Base-by-base conservation (phyloP, 2,329 filamentous ascomycete species). In the Fusarium tuaranense region DNA sequence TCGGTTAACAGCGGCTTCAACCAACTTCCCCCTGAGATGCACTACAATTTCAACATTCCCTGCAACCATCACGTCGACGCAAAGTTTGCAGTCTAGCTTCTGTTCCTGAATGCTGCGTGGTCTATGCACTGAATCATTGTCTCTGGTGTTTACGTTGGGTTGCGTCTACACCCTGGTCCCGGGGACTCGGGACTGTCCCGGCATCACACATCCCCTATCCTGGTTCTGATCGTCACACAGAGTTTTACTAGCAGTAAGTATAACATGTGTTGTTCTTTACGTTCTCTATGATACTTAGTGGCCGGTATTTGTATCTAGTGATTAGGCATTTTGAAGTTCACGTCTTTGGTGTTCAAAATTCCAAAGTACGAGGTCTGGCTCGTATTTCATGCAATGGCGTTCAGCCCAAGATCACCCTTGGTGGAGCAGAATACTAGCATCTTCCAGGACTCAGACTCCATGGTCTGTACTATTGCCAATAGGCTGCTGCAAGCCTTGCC, bases 1-100 rank as follows among this genome's bases (percentile, higher is more conserved):
- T 38, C 44, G 60, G 60, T 18, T 63, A 63, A 63, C 60, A 32
- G 16, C 60, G 44, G 60, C 60, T 51, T 63, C 59, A 25, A 9
- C 4, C 36, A 16, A 60, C 36, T 27, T 27, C 12, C 14, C n/a
- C 32, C 58, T 32, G 30, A 61, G 22, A 61, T 14, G 22, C 13
- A 7, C 44, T 44, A 2, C 38, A 30, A 48, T 62, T 14, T 22
- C 38, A 44, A n/a, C 22, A 36, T 62, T n/a, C 58, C 38, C n/a
- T 44, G 36, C 12, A 30, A 32, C 10, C 14, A 22, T 39, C 22
- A 39, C 32, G 14, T 39, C 16, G n/a, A 59, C 34, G 55, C 34
- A 59, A 39, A 36, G 16, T 30, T 46, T 32, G 27, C 25, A 61
- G 27, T 20, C n/a, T 20, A 32, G 18, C 34, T 48, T 22, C 41